Conservation (phyloP, 2,329 filamentous ascomycete genomes). For the Niveomyces coronatus region DNA sequence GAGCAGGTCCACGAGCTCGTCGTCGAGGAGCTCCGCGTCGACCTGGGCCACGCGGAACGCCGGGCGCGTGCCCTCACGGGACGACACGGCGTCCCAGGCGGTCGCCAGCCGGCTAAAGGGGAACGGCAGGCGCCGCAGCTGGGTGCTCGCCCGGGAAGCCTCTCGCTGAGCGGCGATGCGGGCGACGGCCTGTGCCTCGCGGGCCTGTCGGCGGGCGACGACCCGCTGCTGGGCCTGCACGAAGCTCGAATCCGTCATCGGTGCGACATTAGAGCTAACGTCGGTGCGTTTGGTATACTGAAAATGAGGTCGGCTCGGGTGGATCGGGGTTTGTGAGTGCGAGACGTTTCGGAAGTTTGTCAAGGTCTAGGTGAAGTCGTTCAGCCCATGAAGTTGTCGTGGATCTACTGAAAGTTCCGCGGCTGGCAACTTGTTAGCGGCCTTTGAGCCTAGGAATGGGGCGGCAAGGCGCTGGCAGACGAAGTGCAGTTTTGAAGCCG, state of each 20-base stretch:
- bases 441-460: no score
- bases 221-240: constrained; percentile 83
- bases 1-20: constrained; percentile 79
- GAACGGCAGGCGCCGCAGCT: constrained; percentile 47
- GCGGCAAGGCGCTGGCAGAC: no score
- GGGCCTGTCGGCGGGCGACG: constrained; percentile 65
- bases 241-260: constrained; percentile 56
- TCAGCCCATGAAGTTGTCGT: no score
- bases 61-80: constrained; percentile 69
- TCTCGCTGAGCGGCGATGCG: constrained; percentile 40
- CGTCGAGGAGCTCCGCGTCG: constrained; percentile 88
- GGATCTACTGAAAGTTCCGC: no score
- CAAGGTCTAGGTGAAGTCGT: no score
- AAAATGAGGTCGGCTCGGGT: no score
- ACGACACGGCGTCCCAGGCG: constrained; percentile 61
- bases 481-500: no score
- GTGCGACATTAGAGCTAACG: constrained; percentile 11
- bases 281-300: not conserved
- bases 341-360: no score
- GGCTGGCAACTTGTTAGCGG: no score
- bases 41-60: constrained; percentile 92
- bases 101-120: constrained; percentile 51
- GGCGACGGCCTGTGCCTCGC: constrained; percentile 55
- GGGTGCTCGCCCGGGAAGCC: constrained; percentile 42
- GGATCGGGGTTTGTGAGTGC: no score